These are phyloP conservation scores for Uncinocarpus reesii DNA, from an alignment of 2,329 filamentous ascomycete species.

Conservation along the genomic window DNA sequence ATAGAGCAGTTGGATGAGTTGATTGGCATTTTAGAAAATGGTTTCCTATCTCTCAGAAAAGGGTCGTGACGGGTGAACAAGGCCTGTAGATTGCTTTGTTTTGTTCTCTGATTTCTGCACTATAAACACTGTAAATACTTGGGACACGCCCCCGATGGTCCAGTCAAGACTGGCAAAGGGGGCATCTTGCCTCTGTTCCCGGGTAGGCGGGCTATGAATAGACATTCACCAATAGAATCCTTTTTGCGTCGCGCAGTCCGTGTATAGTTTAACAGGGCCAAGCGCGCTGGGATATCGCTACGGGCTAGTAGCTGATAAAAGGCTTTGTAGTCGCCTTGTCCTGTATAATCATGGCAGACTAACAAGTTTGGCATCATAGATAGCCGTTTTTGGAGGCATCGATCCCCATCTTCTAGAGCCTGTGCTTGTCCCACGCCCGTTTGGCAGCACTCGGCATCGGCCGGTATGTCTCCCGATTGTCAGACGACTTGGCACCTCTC, in stretches of 20 bases:
- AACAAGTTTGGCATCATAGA: background rate
- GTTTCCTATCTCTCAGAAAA: constrained; percentile 50
- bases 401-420: constrained; percentile 18
- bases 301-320: too few relatives aligned
- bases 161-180: too few relatives aligned
- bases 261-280: too few relatives aligned
- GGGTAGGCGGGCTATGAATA: too few relatives aligned
- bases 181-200: too few relatives aligned
- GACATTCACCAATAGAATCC: too few relatives aligned
- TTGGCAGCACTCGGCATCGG: constrained; percentile 27
- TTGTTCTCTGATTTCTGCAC: background rate
- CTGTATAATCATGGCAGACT: too few relatives aligned
- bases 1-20: constrained; percentile 65
- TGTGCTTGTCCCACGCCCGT: constrained; percentile 26
- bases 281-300: too few relatives aligned
- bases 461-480: constrained; percentile 23
- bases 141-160: too few relatives aligned
- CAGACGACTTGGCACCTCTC: constrained; percentile 15
- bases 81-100: too few relatives aligned
- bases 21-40: constrained; percentile 61
- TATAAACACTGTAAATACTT: background rate
- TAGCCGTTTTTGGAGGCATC: background rate
- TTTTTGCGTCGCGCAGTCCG: too few relatives aligned
- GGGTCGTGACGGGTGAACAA: background rate
- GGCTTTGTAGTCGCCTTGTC: too few relatives aligned